phyloP scores from a whole-genome alignment of 148 eudicot genomes.

The Amaranthus cruentus region DNA sequence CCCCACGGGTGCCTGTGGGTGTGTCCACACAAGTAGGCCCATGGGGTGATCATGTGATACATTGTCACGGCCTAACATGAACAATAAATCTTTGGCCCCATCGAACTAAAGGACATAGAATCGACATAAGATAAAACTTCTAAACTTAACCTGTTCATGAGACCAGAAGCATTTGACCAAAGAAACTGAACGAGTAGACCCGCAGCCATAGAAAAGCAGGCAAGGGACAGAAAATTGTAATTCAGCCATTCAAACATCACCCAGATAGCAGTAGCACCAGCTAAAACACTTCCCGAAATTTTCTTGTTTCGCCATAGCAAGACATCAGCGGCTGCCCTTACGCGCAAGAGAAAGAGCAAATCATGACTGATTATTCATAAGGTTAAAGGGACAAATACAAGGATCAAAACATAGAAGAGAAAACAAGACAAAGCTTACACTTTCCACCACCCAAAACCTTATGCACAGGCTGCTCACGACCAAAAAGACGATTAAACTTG shows the following conservation, averaged over 20 bases:
- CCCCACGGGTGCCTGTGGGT: too few relatives aligned
- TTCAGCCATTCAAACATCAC: constrained; percentile 85
- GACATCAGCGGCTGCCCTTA: constrained; percentile 80
- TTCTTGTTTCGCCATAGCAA: constrained; percentile 95
- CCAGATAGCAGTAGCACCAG: constrained; percentile 66
- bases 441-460: constrained; percentile 87
- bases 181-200: constrained; percentile 65
- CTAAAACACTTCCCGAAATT: constrained; percentile 66
- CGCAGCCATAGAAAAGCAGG: constrained; percentile 49
- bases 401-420: neutral
- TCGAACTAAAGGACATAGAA: too few relatives aligned
- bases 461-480: constrained; percentile 80
- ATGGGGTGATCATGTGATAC: too few relatives aligned
- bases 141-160: constrained; percentile 46
- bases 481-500: constrained; percentile 71
- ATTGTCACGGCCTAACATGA: too few relatives aligned
- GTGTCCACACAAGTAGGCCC: too few relatives aligned
- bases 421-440: constrained; percentile 33
- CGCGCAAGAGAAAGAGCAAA: neutral
- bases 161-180: constrained; percentile 69
- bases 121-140: neutral
- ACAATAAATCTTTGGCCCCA: too few relatives aligned
- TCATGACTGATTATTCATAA: neutral
- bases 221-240: constrained; percentile 58
- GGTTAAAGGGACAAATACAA: neutral